These are phyloP conservation scores for Pseudopyrenochaeta lycopersici DNA, from an alignment of 2,329 filamentous ascomycete species.

Conservation along the genomic window DNA sequence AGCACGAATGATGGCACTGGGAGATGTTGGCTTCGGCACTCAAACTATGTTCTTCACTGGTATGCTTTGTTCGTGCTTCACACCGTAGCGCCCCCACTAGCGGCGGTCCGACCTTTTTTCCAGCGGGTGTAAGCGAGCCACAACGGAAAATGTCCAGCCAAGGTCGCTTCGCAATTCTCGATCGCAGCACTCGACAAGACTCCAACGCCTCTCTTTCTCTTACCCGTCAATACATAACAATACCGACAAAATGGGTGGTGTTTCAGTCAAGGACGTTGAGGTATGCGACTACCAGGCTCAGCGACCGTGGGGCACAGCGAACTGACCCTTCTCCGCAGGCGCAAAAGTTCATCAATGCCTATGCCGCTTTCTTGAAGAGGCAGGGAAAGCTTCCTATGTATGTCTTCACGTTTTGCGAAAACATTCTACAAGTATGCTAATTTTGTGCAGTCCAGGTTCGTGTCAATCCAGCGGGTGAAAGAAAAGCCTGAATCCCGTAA, in stretches of 20 bases:
- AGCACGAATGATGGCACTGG: too few relatives aligned
- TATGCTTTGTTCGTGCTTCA: too few relatives aligned
- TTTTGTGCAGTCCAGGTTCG: slow-evolving; percentile 71
- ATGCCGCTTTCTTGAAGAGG: slow-evolving; percentile 90
- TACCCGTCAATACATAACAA: slow-evolving; percentile 33
- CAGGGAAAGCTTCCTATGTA: slow-evolving; percentile 88
- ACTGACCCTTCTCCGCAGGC: slow-evolving; percentile 61
- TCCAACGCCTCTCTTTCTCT: slow-evolving; percentile 22
- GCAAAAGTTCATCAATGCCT: slow-evolving; percentile 88
- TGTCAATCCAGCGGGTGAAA: slow-evolving; percentile 50
- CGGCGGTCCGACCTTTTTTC: slow-evolving; percentile 28
- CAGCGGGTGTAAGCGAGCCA: slow-evolving; percentile 31
- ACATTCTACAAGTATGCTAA: slow-evolving; percentile 27
- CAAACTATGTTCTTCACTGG: too few relatives aligned
- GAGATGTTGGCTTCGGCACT: too few relatives aligned
- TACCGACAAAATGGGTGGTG: slow-evolving; percentile 80
- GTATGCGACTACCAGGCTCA: slow-evolving; percentile 63
- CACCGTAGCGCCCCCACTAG: too few relatives aligned
- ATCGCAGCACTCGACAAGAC: slow-evolving; percentile 34
- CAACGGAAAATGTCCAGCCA: slow-evolving; percentile 16
- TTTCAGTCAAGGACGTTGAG: slow-evolving; percentile 86
- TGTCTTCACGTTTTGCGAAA: slow-evolving; percentile 13
- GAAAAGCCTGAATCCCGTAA: slow-evolving; percentile 64
- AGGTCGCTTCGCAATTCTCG: slow-evolving; percentile 3
- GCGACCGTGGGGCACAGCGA: slow-evolving; percentile 3